phyloP scores from a whole-genome alignment of 371 early-diverging fungal species.

The Antonospora locustae region DNA sequence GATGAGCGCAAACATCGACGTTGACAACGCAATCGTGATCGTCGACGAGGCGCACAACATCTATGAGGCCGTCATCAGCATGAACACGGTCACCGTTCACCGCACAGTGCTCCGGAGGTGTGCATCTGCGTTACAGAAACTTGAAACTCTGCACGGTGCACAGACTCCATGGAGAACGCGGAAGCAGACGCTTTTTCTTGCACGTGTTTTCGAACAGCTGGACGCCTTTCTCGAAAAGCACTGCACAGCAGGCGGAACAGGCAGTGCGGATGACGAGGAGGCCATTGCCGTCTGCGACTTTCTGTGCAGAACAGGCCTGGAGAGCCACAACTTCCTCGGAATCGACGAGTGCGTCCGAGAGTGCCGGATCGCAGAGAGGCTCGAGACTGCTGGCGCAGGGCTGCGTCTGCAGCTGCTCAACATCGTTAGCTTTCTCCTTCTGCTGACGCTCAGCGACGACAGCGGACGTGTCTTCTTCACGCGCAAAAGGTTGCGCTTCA shows the following conservation, averaged over 20 bases:
- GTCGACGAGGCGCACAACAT: slow-evolving; percentile 56
- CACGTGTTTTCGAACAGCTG: too few relatives aligned
- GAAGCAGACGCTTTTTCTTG: too few relatives aligned
- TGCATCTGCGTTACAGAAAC: neutral
- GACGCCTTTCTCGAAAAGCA: too few relatives aligned
- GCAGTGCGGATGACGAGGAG: slow-evolving; percentile 1
- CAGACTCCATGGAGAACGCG: too few relatives aligned
- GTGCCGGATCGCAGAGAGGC: slow-evolving; percentile 7
- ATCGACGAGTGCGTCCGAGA: slow-evolving; percentile 37
- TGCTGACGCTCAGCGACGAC: slow-evolving; percentile 40
- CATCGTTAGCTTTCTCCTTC: slow-evolving; percentile 37
- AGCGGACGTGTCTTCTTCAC: slow-evolving; percentile 30
- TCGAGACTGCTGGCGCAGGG: slow-evolving; percentile 27
- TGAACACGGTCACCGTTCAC: slow-evolving; percentile 39
- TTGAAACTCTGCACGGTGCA: too few relatives aligned
- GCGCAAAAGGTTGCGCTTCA: slow-evolving; percentile 47
- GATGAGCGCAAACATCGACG: slow-evolving; percentile 35
- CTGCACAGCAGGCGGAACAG: too few relatives aligned
- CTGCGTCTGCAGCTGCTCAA: slow-evolving; percentile 7
- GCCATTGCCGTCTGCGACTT: slow-evolving; percentile 40
- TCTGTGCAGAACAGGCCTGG: slow-evolving; percentile 34
- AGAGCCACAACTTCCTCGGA: slow-evolving; percentile 44
- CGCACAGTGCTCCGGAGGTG: slow-evolving; percentile 5
- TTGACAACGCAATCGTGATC: slow-evolving; percentile 44
- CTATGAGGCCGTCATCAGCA: slow-evolving; percentile 43